These are phyloP conservation scores for Ploettnerulaceae sp. DNA, from an alignment of 2,329 filamentous ascomycete species.

Conservation along the genomic window DNA sequence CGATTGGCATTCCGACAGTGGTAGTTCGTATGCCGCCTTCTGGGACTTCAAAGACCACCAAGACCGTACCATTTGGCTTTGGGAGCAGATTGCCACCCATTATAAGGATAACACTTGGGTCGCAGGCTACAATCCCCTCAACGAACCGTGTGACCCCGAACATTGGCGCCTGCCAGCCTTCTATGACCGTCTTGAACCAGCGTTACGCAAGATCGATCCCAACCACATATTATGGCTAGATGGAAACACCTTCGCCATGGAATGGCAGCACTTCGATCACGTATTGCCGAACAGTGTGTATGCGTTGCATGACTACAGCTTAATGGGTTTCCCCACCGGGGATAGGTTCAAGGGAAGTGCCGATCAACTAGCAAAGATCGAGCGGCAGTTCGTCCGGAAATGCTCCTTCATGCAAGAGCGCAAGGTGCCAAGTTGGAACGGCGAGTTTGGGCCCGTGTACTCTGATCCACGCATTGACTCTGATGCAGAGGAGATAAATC, in stretches of 20 bases:
- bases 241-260: constrained; percentile 51
- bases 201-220: constrained; percentile 39
- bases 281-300: constrained; percentile 47
- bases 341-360: constrained; percentile 40
- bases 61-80: constrained; percentile 41
- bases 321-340: constrained; percentile 44
- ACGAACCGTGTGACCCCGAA: constrained; percentile 35
- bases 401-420: constrained; percentile 40
- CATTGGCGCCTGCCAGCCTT: constrained; percentile 37
- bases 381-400: constrained; percentile 39
- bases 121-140: constrained; percentile 33
- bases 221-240: constrained; percentile 48
- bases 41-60: constrained; percentile 46
- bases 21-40: constrained; percentile 38
- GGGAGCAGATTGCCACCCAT: constrained; percentile 39
- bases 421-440: constrained; percentile 44
- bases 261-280: constrained; percentile 41
- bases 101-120: constrained; percentile 40
- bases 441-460: constrained; percentile 47
- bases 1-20: constrained; percentile 43
- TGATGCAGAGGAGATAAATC: constrained; percentile 38
- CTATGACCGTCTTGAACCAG: constrained; percentile 39
- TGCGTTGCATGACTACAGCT: constrained; percentile 48
- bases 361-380: constrained; percentile 41
- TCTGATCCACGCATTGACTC: constrained; percentile 26